Evolutionary conservation across 371 early-diverging fungal species (phyloP).

Genomic region (Apophysomyces variabilis): DNA sequence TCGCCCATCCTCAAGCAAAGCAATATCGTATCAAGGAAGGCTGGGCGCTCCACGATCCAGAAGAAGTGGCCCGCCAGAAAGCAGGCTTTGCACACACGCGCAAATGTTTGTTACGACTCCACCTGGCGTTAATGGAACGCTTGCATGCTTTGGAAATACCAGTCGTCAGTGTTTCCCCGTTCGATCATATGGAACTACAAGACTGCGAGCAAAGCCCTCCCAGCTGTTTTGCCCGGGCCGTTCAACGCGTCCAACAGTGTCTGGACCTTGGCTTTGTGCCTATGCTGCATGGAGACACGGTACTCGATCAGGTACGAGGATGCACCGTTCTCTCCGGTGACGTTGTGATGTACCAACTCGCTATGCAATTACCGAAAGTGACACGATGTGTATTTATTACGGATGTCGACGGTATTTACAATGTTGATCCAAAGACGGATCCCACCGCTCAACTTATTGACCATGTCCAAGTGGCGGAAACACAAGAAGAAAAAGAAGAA

Average conservation of each 20-base stretch:
- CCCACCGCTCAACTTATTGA: constrained; percentile 23
- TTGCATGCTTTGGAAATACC: constrained; percentile 38
- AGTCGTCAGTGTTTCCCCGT: constrained; percentile 38
- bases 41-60: constrained; percentile 21
- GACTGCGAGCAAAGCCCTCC: constrained; percentile 29
- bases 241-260: constrained; percentile 24
- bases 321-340: constrained; percentile 57
- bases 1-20: constrained; percentile 55
- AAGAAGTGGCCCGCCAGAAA: constrained; percentile 17
- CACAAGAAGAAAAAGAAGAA: not conserved
- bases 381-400: constrained; percentile 54
- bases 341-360: constrained; percentile 43
- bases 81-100: constrained; percentile 40
- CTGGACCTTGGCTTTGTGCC: constrained; percentile 48
- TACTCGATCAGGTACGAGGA: constrained; percentile 40
- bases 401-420: constrained; percentile 54
- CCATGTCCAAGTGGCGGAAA: constrained; percentile 9
- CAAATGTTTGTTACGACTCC: constrained; percentile 30
- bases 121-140: constrained; percentile 22
- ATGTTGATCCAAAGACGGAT: constrained; percentile 41
- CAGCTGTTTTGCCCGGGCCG: constrained; percentile 18
- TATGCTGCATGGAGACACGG: constrained; percentile 55
- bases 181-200: constrained; percentile 39
- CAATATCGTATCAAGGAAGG: constrained; percentile 41
- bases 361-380: constrained; percentile 26